These are phyloP conservation scores for Mycena floridula DNA, from an alignment of 768 basidiomycete genomes.

Conservation along the genomic window DNA sequence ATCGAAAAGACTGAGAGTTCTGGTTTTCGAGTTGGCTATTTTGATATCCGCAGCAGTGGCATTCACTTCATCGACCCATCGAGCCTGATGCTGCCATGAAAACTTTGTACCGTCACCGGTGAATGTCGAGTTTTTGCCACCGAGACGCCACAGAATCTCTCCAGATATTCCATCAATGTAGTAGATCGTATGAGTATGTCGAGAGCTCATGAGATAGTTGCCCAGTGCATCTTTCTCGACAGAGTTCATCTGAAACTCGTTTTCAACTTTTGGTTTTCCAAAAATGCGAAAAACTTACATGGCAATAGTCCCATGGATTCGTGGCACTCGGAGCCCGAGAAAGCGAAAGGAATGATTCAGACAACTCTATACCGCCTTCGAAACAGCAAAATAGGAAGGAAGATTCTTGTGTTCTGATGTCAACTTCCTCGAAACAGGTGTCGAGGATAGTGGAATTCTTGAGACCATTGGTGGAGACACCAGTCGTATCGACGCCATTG, in stretches of 20 bases:
- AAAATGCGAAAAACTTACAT: background rate
- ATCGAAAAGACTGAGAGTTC: slow-evolving; percentile 4
- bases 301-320: background rate
- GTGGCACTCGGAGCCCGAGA: background rate
- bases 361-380: background rate
- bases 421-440: background rate
- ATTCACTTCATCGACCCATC: slow-evolving; percentile 10
- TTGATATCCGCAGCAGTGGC: slow-evolving; percentile 7
- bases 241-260: slow-evolving; percentile 1
- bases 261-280: background rate
- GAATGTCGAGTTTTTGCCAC: slow-evolving; percentile 10
- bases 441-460: background rate
- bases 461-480: background rate
- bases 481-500: background rate
- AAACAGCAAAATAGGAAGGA: background rate
- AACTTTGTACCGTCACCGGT: slow-evolving; percentile 9
- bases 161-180: slow-evolving; percentile 11
- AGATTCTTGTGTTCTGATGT: background rate
- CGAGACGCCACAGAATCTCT: slow-evolving; percentile 14
- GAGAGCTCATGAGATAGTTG: slow-evolving; percentile 13
- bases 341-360: background rate
- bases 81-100: slow-evolving; percentile 14
- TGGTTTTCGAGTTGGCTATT: background rate
- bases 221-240: slow-evolving; percentile 9
- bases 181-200: slow-evolving; percentile 11